Conservation (phyloP, 169 alveolate genomes). For the Cryptosporidium parvum region DNA sequence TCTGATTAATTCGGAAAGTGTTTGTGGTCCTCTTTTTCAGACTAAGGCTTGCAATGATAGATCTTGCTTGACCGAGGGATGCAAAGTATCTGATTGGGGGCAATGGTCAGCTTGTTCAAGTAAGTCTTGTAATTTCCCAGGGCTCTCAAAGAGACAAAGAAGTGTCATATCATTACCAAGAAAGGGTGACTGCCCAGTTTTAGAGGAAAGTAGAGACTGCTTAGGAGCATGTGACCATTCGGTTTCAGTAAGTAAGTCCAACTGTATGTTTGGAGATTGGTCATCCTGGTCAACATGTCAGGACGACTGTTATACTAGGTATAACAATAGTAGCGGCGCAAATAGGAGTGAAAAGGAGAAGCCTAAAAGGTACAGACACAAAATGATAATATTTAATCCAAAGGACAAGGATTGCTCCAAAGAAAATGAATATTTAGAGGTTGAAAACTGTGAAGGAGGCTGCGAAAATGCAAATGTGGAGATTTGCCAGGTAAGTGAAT, state of each 20-base stretch:
- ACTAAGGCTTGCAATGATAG: constrained; percentile 51
- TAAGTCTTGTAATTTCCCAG: constrained; percentile 34
- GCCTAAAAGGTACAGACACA: constrained; percentile 23
- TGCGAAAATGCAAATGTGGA: neutral
- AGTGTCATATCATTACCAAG: constrained; percentile 31
- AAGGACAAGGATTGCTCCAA: constrained; percentile 16
- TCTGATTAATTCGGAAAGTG: constrained; percentile 34
- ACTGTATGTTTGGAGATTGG: constrained; percentile 82
- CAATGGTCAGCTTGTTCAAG: constrained; percentile 78
- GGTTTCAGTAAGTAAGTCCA: constrained; percentile 17
- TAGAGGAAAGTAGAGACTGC: constrained; percentile 57
- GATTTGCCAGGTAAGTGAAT: constrained; percentile 54
- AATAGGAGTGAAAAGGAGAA: neutral
- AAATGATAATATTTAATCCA: constrained; percentile 36
- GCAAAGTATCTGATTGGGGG: constrained; percentile 81
- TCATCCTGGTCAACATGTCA: constrained; percentile 80
- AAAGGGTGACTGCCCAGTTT: constrained; percentile 39
- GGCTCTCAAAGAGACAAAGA: constrained; percentile 52
- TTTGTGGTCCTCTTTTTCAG: constrained; percentile 65
- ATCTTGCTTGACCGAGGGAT: constrained; percentile 63
- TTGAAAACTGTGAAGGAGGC: constrained; percentile 8
- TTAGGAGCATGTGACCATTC: constrained; percentile 28
- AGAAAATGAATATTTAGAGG: constrained; percentile 37
- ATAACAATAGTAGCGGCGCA: neutral
- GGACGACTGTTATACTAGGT: constrained; percentile 70